A percentile compares a stretch with the other conserved stretches of the same genome.
phyloP scores from a whole-genome alignment of 306 rosid genomes.

The Prosopis cineraria region DNA sequence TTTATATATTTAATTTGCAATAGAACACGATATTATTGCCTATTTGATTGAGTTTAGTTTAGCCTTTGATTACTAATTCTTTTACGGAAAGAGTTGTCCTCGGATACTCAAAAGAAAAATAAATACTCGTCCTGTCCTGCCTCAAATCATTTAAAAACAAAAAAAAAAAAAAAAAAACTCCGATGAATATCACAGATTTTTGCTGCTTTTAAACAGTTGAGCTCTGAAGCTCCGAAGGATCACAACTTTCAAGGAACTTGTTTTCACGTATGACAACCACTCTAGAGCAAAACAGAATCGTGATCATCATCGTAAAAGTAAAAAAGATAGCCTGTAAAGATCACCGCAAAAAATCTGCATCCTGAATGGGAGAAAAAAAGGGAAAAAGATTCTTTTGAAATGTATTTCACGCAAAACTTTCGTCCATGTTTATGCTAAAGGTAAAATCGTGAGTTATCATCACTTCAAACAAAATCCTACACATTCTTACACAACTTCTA shows the following conservation, averaged over 20 bases:
- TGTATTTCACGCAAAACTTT: background rate
- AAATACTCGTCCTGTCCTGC: background rate
- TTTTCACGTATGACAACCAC: background rate
- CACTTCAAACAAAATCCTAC: constrained; percentile 22
- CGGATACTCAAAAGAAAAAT: background rate
- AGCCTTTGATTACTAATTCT: constrained; percentile 4
- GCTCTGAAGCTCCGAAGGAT: background rate
- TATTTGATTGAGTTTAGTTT: constrained; percentile 1
- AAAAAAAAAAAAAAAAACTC: background rate
- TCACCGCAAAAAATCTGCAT: background rate
- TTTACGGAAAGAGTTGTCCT: background rate
- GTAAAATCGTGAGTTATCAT: background rate
- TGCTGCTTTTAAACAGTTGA: background rate
- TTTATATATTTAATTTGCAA: background rate
- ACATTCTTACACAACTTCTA: background rate
- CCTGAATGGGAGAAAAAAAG: background rate
- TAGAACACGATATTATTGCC: background rate
- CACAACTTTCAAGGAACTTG: background rate
- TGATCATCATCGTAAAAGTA: background rate
- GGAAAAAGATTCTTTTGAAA: background rate
- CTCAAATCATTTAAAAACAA: background rate
- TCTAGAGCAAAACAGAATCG: constrained; percentile 2
- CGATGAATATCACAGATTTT: background rate
- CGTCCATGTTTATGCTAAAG: background rate
- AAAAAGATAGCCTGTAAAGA: background rate